Conservation (phyloP, 2,329 filamentous ascomycete species). For the Reticulascus tulasneorum region DNA sequence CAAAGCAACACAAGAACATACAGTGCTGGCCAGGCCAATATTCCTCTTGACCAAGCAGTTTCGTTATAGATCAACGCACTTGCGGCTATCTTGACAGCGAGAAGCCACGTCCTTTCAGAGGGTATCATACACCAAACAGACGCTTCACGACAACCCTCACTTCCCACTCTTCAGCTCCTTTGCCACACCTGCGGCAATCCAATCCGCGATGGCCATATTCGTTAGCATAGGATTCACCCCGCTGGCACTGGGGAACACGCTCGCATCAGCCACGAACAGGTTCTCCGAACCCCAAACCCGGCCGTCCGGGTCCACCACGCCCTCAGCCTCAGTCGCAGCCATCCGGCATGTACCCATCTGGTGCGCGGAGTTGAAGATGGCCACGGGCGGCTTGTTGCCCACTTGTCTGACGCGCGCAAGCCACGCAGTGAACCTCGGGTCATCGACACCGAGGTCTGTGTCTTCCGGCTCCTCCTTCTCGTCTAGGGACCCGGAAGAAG, state of each 20-base stretch:
- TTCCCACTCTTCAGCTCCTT: conserved; percentile 42
- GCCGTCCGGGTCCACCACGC: conserved; percentile 56
- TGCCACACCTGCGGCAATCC: conserved; percentile 56
- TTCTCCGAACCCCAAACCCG: conserved; percentile 62
- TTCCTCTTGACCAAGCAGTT: too few relatives aligned
- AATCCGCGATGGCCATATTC: conserved; percentile 65
- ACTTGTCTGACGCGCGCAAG: conserved; percentile 44
- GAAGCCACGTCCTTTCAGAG: too few relatives aligned
- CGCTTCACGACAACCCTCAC: too few relatives aligned
- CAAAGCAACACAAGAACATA: too few relatives aligned
- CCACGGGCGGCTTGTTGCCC: conserved; percentile 46
- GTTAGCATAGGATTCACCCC: conserved; percentile 83
- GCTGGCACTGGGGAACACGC: conserved; percentile 71
- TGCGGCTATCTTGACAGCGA: too few relatives aligned
- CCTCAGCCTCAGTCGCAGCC: conserved; percentile 48
- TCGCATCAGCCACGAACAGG: conserved; percentile 70
- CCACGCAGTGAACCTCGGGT: conserved; percentile 60
- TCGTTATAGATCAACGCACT: too few relatives aligned
- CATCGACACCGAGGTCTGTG: conserved; percentile 36
- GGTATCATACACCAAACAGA: too few relatives aligned
- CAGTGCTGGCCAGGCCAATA: too few relatives aligned
- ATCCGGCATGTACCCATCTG: conserved; percentile 79
- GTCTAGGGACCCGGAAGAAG: too few relatives aligned
- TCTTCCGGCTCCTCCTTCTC: conserved; percentile 14
- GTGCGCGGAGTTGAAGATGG: conserved; percentile 65